These are phyloP conservation scores for Trametes polyzona DNA, from an alignment of 1,284 basidiomycete species.

Conservation along the genomic window DNA sequence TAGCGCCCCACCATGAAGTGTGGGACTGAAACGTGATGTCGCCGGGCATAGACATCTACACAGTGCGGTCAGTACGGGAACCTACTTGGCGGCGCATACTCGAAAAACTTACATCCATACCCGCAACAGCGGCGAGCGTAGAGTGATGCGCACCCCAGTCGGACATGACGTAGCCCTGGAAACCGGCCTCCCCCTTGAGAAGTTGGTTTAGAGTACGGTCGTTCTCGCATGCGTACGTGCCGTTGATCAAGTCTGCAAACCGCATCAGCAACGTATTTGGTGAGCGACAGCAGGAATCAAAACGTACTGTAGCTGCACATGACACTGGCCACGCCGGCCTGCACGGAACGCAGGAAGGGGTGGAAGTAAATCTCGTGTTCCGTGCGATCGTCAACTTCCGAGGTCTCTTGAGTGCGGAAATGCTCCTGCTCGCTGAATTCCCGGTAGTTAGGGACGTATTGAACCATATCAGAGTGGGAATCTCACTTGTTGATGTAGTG, in stretches of 20 bases:
- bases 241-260: conserved; percentile 66
- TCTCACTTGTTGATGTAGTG: conserved; percentile 74
- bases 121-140: conserved; percentile 63
- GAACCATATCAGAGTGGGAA: background rate
- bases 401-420: conserved; percentile 54
- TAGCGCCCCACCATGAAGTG: conserved; percentile 61
- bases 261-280: background rate
- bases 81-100: background rate
- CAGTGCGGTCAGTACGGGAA: background rate
- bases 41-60: conserved; percentile 73
- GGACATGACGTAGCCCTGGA: conserved; percentile 75
- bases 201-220: conserved; percentile 75
- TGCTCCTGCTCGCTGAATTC: conserved; percentile 66
- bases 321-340: conserved; percentile 74
- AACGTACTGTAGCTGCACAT: conserved; percentile 75
- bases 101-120: conserved; percentile 61
- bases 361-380: conserved; percentile 76
- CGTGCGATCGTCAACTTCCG: conserved; percentile 79
- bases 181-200: conserved; percentile 80
- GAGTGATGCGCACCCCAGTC: conserved; percentile 70
- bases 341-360: conserved; percentile 76
- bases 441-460: background rate
- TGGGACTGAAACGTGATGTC: conserved; percentile 58
- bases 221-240: conserved; percentile 81
- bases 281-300: too few relatives aligned